These are phyloP conservation scores for Mallotus japonicus DNA, from an alignment of 441 rosid genomes.

Conservation along the genomic window DNA sequence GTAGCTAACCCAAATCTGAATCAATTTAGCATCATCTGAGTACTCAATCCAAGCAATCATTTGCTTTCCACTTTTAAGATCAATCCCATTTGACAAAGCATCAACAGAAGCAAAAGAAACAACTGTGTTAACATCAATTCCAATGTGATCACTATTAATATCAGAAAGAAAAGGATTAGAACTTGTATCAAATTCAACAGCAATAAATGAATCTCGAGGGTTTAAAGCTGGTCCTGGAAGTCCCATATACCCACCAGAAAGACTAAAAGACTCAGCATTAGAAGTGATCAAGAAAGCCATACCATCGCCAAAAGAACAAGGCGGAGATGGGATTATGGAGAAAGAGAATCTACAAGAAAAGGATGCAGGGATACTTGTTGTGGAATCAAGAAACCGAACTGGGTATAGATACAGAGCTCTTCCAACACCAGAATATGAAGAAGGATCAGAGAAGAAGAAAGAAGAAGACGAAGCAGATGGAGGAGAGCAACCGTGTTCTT, in stretches of 20 bases:
- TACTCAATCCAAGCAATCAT: constrained; percentile 78
- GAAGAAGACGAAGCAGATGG: constrained; percentile 29
- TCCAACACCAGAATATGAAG: constrained; percentile 45
- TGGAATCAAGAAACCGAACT: constrained; percentile 54
- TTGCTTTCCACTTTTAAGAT: constrained; percentile 54
- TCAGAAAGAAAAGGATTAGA: constrained; percentile 56
- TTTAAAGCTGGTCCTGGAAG: constrained; percentile 48
- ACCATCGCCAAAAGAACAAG: constrained; percentile 72
- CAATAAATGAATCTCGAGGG: constrained; percentile 56
- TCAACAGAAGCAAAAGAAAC: constrained; percentile 58
- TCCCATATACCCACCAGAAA: constrained; percentile 63
- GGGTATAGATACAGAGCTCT: constrained; percentile 62
- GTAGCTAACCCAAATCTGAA: constrained; percentile 64
- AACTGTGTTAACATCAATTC: constrained; percentile 51
- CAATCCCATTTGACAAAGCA: constrained; percentile 46
- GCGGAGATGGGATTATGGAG: constrained; percentile 49
- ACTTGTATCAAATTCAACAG: constrained; percentile 77
- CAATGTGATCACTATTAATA: constrained; percentile 63
- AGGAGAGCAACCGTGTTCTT: constrained; percentile 42
- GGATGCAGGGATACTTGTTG: constrained; percentile 49
- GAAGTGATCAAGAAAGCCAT: constrained; percentile 80
- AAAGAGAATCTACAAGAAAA: constrained; percentile 73
- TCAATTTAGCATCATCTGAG: constrained; percentile 43
- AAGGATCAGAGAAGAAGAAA: constrained; percentile 19
- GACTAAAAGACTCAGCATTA: constrained; percentile 58